Conservation (phyloP, 148 eudicot species). For the Cornus kousa region DNA sequence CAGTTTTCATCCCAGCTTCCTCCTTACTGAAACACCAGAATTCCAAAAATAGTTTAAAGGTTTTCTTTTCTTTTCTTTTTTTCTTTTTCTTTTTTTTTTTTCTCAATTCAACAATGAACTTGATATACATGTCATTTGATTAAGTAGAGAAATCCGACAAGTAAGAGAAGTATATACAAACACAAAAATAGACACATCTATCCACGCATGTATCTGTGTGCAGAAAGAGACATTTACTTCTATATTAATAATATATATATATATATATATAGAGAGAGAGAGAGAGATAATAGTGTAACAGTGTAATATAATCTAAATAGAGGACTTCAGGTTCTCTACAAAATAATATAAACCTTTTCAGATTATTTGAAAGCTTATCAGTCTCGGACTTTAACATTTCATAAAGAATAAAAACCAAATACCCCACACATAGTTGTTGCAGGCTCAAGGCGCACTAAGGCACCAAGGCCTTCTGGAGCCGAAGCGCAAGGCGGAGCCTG, state of each 20-base stretch:
- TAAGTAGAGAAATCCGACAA: conserved; percentile 2
- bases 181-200: not conserved
- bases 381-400: not conserved
- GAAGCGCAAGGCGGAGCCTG: no score
- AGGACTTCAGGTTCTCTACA: not conserved
- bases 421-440: no score
- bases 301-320: no score
- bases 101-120: not conserved
- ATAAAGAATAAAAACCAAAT: no score
- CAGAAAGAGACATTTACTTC: not conserved
- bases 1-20: conserved; percentile 89
- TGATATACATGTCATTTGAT: not conserved
- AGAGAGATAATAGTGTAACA: no score
- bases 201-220: not conserved
- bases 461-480: no score
- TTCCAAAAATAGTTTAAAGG: not conserved
- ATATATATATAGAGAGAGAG: no score
- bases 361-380: not conserved
- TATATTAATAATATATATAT: no score
- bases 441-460: no score
- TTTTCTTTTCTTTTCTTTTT: no score
- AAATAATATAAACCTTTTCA: not conserved
- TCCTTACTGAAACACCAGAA: conserved; percentile 73
- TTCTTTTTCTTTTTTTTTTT: no score
- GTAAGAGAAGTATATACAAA: not conserved